Conservation (phyloP, 306 rosid genomes). For the Adenanthera pavonina region DNA sequence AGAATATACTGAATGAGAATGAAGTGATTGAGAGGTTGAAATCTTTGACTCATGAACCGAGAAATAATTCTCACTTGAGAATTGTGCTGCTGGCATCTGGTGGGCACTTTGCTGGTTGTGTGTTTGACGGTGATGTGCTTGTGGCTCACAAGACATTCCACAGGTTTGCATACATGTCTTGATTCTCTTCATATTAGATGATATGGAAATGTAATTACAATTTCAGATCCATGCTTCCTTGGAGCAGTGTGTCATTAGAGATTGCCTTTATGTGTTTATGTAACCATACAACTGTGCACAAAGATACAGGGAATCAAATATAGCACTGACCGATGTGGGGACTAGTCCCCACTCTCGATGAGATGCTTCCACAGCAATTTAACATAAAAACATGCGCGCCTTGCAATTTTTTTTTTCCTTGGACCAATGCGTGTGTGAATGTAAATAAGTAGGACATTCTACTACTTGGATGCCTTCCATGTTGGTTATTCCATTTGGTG, state of each 20-base stretch:
- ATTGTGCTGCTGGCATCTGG: slow-evolving; percentile 88
- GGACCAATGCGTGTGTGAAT: too few relatives aligned
- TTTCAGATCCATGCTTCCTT: slow-evolving; percentile 25
- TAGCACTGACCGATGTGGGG: not conserved
- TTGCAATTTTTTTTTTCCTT: too few relatives aligned
- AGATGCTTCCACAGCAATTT: too few relatives aligned
- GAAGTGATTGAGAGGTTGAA: slow-evolving; percentile 66
- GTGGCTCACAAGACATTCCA: slow-evolving; percentile 97
- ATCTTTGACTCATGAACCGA: slow-evolving; percentile 61
- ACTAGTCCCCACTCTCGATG: too few relatives aligned
- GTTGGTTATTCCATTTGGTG: too few relatives aligned
- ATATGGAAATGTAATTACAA: slow-evolving; percentile 1
- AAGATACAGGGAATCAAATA: not conserved
- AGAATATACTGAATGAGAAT: slow-evolving; percentile 49
- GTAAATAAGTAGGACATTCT: too few relatives aligned
- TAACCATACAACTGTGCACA: not conserved
- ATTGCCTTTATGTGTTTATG: not conserved
- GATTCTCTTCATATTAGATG: not conserved
- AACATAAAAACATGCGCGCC: too few relatives aligned
- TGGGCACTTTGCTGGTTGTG: slow-evolving; percentile 96
- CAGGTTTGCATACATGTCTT: slow-evolving; percentile 60
- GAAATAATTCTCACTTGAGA: slow-evolving; percentile 68
- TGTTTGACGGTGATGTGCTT: slow-evolving; percentile 76
- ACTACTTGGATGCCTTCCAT: too few relatives aligned
- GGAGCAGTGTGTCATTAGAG: slow-evolving; percentile 1